These are phyloP conservation scores for Boletus huronensis DNA, from an alignment of 768 basidiomycete genomes.

Conservation along the genomic window DNA sequence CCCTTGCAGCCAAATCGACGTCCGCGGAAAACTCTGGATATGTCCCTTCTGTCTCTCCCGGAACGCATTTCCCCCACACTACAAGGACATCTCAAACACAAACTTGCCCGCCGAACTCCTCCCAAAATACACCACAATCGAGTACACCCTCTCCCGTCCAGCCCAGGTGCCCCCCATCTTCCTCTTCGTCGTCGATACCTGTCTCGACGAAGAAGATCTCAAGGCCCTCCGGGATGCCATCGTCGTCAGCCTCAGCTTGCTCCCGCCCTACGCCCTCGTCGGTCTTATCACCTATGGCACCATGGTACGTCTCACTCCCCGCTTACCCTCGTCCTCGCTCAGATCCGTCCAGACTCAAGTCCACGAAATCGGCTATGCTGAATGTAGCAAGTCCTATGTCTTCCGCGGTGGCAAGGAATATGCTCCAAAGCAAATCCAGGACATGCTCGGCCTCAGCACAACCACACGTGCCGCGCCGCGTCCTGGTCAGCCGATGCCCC, in stretches of 20 bases:
- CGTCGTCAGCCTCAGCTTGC: constrained; percentile 86
- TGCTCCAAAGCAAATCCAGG: constrained; percentile 91
- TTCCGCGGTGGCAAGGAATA: constrained; percentile 99
- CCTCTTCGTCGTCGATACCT: constrained; percentile 96
- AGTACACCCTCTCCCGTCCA: constrained; percentile 94
- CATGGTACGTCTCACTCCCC: constrained; percentile 59
- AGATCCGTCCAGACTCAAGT: constrained; percentile 76
- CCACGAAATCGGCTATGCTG: constrained; percentile 94
- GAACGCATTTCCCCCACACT: constrained; percentile 96
- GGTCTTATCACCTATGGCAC: constrained; percentile 96
- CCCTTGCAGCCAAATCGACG: constrained; percentile 85
- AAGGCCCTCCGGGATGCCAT: constrained; percentile 94
- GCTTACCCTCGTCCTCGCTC: not conserved
- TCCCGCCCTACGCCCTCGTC: constrained; percentile 92
- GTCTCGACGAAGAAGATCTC: constrained; percentile 92
- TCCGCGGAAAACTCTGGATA: constrained; percentile 98
- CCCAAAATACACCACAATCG: constrained; percentile 98
- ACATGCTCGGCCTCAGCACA: constrained; percentile 85
- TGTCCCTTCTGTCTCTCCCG: constrained; percentile 97
- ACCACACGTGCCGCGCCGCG: constrained; percentile 81
- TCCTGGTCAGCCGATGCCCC: constrained; percentile 78
- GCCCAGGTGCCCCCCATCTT: constrained; percentile 94
- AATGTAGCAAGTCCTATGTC: constrained; percentile 97
- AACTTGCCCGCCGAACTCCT: constrained; percentile 95
- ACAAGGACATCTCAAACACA: constrained; percentile 96